Base-by-base conservation (phyloP, 2,329 filamentous ascomycete genomes). In the Ophiocordyceps camponoti-rufipedis region DNA sequence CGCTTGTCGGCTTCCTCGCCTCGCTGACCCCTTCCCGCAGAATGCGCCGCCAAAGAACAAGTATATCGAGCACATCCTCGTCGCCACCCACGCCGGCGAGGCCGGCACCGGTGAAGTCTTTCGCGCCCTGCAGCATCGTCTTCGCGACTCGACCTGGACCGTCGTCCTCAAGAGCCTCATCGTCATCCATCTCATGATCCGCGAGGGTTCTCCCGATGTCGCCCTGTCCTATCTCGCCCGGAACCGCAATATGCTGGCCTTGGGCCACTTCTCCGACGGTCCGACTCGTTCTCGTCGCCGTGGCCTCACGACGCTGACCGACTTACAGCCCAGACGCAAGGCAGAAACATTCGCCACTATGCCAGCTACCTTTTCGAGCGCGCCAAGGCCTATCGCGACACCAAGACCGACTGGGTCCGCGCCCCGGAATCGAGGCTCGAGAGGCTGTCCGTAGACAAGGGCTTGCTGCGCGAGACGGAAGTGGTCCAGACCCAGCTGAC, bases 121-220 rank as follows among this genome's bases (percentile, higher is more conserved):
- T 62, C 81, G 91, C 49, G 85, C 87, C 40, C 70, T 98, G 46
- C 87, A 93, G 59, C 78, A 86, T 60, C 79, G 91, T 45, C 66
- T 98, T 53, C 82, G 87, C 60, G 91, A 98, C 62, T 89, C 89
- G 53, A 94, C 91, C 71, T 98, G 91, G 91, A 98, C 91, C n/a
- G 87, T 96, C 47, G 89, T 94, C 52, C 94, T 95, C 79, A 98
- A 98, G 70, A 82, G 86, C 55, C 71, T 98, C 53, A 94, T 96
- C 55, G 91, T 94, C 43, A 79, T 94, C 42, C 91, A 98, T 62
- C 69, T 96, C 49, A 96, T 98, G 91, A 91, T 98, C 59, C 78
- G 91, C 53, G 91, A 98, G 66, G 91, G 91, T 45, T 82, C 88
- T 51, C 79, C 82, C 32, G 86, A 96, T 60, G 83, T 87, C 43